These are phyloP conservation scores for Oropetium thomaeum DNA, from an alignment of 176 grass and related monocot genomes.

Conservation along the genomic window DNA sequence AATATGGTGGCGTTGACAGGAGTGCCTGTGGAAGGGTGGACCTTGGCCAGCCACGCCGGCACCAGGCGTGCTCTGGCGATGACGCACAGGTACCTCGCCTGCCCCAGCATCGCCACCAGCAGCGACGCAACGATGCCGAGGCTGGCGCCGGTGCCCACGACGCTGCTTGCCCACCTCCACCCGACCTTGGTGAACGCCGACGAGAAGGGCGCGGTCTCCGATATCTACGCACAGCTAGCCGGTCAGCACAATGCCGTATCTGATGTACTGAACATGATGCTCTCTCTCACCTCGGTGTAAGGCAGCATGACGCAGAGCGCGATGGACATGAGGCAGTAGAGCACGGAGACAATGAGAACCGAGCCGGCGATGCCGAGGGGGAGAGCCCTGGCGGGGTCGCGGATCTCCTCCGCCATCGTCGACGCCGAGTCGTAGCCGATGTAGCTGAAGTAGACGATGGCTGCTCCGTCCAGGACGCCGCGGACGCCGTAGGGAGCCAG, in stretches of 20 bases:
- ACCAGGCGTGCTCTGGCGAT: conserved; percentile 76
- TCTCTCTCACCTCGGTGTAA: conserved; percentile 81
- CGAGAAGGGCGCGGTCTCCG: conserved; percentile 65
- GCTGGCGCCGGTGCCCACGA: conserved; percentile 78
- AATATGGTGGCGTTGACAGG: conserved; percentile 87
- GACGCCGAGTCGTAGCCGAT: conserved; percentile 97
- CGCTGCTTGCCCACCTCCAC: conserved; percentile 73
- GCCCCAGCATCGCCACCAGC: conserved; percentile 86
- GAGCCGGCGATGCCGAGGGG: conserved; percentile 83
- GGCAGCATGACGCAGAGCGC: conserved; percentile 81
- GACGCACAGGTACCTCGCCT: conserved; percentile 92
- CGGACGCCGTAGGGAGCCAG: conserved; percentile 65
- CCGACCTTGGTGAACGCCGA: conserved; percentile 64
- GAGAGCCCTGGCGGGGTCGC: conserved; percentile 68
- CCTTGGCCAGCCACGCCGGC: conserved; percentile 80
- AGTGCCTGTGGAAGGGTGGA: conserved; percentile 72
- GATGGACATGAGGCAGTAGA: conserved; percentile 94
- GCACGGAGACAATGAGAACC: conserved; percentile 59
- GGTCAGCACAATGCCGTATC: not conserved
- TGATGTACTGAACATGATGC: not conserved
- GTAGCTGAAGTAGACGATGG: conserved; percentile 94
- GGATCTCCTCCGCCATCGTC: conserved; percentile 95
- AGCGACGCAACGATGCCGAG: conserved; percentile 88
- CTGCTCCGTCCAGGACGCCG: conserved; percentile 80
- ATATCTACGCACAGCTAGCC: conserved; percentile 41